These are phyloP conservation scores for Linum tenue DNA, from an alignment of 345 rosid species.

Conservation along the genomic window DNA sequence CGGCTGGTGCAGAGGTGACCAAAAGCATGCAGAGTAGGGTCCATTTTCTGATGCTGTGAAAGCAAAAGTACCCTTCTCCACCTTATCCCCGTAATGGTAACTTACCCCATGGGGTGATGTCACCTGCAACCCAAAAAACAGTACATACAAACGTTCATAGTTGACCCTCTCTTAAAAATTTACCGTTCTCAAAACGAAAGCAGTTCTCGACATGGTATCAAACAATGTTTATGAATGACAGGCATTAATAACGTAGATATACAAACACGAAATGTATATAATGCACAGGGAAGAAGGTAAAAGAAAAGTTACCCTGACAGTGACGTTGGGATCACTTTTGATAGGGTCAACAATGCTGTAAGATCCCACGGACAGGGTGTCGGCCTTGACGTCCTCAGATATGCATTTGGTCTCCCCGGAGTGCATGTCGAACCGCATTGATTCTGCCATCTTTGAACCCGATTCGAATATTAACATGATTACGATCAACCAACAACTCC, in stretches of 20 bases:
- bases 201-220: too few relatives aligned
- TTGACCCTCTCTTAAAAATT: too few relatives aligned
- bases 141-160: too few relatives aligned
- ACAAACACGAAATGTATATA: not conserved
- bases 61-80: conserved; percentile 71
- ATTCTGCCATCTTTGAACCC: conserved; percentile 6
- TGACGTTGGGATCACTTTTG: conserved; percentile 60
- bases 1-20: conserved; percentile 52
- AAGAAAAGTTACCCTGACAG: conserved; percentile 42
- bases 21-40: conserved; percentile 74
- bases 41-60: conserved; percentile 79
- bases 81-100: conserved; percentile 57
- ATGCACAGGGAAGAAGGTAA: not conserved
- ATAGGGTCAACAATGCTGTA: conserved; percentile 59
- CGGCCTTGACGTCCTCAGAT: conserved; percentile 73
- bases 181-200: too few relatives aligned
- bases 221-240: too few relatives aligned
- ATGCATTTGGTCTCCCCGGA: conserved; percentile 84
- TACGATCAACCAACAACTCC: not conserved
- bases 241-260: not conserved
- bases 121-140: conserved; percentile 32
- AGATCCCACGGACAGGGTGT: conserved; percentile 80
- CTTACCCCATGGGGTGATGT: conserved; percentile 64
- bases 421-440: conserved; percentile 64
- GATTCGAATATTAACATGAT: conserved; percentile 24